Conservation (phyloP, 768 basidiomycete species). For the Pleurotus citrinopileatus region DNA sequence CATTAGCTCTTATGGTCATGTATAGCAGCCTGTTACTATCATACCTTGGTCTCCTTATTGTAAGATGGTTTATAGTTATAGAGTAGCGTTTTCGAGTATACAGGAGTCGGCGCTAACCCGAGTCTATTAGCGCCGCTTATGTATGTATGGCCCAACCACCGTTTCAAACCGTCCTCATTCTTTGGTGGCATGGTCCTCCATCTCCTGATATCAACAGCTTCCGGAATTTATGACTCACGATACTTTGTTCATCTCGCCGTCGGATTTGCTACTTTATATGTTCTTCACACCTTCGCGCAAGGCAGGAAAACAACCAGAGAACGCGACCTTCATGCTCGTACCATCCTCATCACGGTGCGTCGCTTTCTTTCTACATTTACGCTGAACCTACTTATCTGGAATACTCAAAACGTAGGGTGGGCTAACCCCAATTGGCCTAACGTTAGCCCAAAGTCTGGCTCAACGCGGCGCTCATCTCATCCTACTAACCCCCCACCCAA, state of each 20-base stretch:
- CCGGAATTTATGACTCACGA: slow-evolving; percentile 47
- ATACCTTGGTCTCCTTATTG: too few relatives aligned
- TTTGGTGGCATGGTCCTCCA: slow-evolving; percentile 49
- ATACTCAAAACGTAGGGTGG: too few relatives aligned
- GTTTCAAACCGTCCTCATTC: too few relatives aligned
- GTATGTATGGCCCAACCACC: too few relatives aligned
- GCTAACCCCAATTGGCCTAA: slow-evolving; percentile 72
- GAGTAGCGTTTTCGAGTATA: too few relatives aligned
- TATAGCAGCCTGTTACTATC: too few relatives aligned
- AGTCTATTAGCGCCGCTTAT: too few relatives aligned
- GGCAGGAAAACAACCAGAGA: slow-evolving; percentile 72
- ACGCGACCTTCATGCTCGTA: slow-evolving; percentile 70
- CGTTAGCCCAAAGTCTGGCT: slow-evolving; percentile 63
- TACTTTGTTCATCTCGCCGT: slow-evolving; percentile 55
- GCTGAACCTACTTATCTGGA: background rate
- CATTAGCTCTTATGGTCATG: too few relatives aligned
- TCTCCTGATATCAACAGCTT: slow-evolving; percentile 35
- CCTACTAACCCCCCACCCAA: slow-evolving; percentile 60
- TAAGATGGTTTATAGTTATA: too few relatives aligned
- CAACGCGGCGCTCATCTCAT: slow-evolving; percentile 78
- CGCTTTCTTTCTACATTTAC: background rate
- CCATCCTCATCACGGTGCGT: slow-evolving; percentile 69
- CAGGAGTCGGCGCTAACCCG: too few relatives aligned
- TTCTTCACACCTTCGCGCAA: slow-evolving; percentile 60
- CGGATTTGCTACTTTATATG: slow-evolving; percentile 40